These are phyloP conservation scores for Arxiozyma telluris DNA, from an alignment of 1,139 yeast species.

Conservation along the genomic window DNA sequence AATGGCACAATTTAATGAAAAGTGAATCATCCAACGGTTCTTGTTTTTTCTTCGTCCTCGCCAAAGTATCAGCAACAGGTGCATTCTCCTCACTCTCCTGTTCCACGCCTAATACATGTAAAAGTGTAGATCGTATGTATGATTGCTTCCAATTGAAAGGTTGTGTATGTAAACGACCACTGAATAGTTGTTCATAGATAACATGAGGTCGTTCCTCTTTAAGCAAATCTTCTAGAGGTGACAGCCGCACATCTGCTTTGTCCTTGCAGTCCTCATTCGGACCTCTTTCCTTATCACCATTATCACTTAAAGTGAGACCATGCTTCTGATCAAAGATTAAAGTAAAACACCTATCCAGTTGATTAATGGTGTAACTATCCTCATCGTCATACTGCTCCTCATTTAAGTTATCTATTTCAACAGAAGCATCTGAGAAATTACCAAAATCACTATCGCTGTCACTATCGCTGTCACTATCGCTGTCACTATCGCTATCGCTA, in stretches of 20 bases:
- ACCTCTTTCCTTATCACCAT: not conserved
- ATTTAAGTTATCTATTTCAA: slow-evolving; percentile 9
- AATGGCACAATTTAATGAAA: slow-evolving; percentile 9
- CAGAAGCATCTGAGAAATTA: slow-evolving; percentile 28
- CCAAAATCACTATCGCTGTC: slow-evolving; percentile 23
- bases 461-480: not conserved
- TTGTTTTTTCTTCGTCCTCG: not conserved
- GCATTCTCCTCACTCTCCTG: not conserved
- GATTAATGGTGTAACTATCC: not conserved
- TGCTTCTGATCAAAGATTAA: not conserved
- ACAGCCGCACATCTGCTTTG: too few species aligned
- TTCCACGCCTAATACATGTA: slow-evolving; percentile 21
- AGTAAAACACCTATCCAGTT: not conserved
- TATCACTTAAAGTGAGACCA: not conserved
- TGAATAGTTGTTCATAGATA: slow-evolving; percentile 26
- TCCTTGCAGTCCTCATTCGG: too few species aligned
- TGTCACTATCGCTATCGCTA: slow-evolving; percentile 14
- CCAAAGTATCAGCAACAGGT: not conserved
- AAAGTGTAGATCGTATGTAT: slow-evolving; percentile 16
- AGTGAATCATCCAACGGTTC: slow-evolving; percentile 17
- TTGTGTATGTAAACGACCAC: slow-evolving; percentile 14
- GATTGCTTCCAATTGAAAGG: slow-evolving; percentile 27
- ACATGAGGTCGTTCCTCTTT: slow-evolving; percentile 23
- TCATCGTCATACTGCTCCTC: not conserved
- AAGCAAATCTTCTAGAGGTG: slow-evolving; percentile 14